These are phyloP conservation scores for Sarocladiaceae sp. DNA, from an alignment of 2,329 filamentous ascomycete genomes.

Conservation along the genomic window DNA sequence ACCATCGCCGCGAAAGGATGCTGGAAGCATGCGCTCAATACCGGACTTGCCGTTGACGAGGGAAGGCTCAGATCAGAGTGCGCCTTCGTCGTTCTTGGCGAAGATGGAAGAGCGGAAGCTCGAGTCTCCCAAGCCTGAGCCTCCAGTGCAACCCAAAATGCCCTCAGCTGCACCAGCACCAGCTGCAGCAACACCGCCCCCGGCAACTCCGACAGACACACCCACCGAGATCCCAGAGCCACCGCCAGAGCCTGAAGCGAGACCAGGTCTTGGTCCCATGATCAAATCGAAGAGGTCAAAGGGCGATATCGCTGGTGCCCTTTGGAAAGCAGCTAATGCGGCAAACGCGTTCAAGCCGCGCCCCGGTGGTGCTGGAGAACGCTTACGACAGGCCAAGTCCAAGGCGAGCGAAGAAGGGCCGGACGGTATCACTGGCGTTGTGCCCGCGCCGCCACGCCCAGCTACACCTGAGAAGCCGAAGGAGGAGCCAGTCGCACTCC, in stretches of 20 bases:
- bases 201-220: slow-evolving; percentile 14
- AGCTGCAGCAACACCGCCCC: slow-evolving; percentile 20
- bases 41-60: not conserved
- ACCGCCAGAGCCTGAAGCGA: slow-evolving; percentile 24
- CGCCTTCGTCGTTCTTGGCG: slow-evolving; percentile 1
- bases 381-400: slow-evolving; percentile 58
- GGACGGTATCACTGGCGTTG: slow-evolving; percentile 85
- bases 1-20: slow-evolving; percentile 39
- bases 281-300: slow-evolving; percentile 74
- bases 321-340: slow-evolving; percentile 77
- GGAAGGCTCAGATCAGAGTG: not conserved
- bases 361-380: slow-evolving; percentile 79
- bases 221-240: slow-evolving; percentile 19
- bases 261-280: slow-evolving; percentile 88
- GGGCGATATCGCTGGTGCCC: slow-evolving; percentile 67
- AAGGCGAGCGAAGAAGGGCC: slow-evolving; percentile 68
- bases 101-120: slow-evolving; percentile 13
- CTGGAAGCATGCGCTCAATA: not conserved
- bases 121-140: slow-evolving; percentile 12
- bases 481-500: slow-evolving; percentile 15
- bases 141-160: slow-evolving; percentile 13
- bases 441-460: slow-evolving; percentile 64
- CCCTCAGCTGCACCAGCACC: slow-evolving; percentile 20
- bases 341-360: slow-evolving; percentile 71
- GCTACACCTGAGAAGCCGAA: slow-evolving; percentile 16